Conservation (phyloP, 1,284 basidiomycete species). For the Heterobasidion parviporum region DNA sequence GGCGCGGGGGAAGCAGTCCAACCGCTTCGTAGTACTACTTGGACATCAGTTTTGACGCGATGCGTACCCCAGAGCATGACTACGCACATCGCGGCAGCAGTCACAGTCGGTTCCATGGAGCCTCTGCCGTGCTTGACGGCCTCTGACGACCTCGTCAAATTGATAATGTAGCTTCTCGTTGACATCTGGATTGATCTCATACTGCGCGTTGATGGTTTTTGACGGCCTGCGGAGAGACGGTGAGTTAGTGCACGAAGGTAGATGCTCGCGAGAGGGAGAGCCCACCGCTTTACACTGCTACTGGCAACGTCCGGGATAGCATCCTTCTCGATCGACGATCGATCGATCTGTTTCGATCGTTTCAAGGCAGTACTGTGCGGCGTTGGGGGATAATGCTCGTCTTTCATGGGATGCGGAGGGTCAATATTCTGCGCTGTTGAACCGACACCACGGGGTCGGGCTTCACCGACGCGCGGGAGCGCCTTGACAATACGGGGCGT, state of each 20-base stretch:
- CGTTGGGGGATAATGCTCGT: no score
- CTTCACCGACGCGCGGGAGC: neutral
- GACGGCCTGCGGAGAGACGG: neutral
- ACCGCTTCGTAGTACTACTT: slow-evolving; percentile 74
- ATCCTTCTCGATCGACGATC: neutral
- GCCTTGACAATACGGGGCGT: neutral
- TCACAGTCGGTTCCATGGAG: slow-evolving; percentile 81
- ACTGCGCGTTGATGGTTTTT: slow-evolving; percentile 48
- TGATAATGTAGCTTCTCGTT: slow-evolving; percentile 64
- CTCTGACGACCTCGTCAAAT: slow-evolving; percentile 73
- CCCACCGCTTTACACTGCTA: neutral
- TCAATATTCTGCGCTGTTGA: neutral
- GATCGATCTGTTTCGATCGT: neutral
- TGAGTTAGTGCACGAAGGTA: neutral
- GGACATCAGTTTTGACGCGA: neutral
- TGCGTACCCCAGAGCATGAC: neutral
- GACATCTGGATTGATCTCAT: slow-evolving; percentile 53
- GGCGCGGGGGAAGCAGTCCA: slow-evolving; percentile 57
- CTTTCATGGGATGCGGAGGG: no score
- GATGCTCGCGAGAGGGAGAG: slow-evolving; percentile 1
- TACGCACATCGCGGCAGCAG: slow-evolving; percentile 70
- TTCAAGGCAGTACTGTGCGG: neutral
- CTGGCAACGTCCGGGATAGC: neutral
- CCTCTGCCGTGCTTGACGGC: slow-evolving; percentile 52
- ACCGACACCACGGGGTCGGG: neutral